Evolutionary conservation across 179 eudicot genomes (phyloP).

Genomic region (Nepenthes alata): DNA sequence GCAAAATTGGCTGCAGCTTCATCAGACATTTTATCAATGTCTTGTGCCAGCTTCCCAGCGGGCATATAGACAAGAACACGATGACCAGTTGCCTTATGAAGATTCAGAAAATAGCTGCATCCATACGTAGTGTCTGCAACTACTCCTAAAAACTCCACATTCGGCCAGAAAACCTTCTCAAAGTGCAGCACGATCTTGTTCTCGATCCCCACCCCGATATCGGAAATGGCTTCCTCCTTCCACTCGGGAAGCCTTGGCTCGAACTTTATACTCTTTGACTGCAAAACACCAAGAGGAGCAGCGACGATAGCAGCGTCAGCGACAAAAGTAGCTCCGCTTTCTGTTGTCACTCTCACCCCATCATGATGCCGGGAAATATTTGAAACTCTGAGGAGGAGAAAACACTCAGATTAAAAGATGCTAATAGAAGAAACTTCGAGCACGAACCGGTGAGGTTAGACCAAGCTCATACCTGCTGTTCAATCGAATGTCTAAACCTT

Average conservation of each 20-base stretch:
- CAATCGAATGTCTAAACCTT: conserved; percentile 89
- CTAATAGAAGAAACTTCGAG: too few relatives aligned
- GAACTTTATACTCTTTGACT: conserved; percentile 53
- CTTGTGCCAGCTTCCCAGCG: conserved; percentile 84
- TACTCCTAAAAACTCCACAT: conserved; percentile 92
- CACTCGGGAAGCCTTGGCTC: conserved; percentile 92
- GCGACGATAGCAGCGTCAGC: conserved; percentile 91
- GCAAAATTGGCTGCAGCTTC: conserved; percentile 92
- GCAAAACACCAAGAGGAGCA: conserved; percentile 82
- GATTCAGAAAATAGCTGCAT: conserved; percentile 92
- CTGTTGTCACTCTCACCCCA: conserved; percentile 78
- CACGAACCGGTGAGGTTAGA: too few relatives aligned
- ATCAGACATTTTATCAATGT: conserved; percentile 85
- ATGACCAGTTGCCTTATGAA: conserved; percentile 92
- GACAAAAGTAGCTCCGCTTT: conserved; percentile 55
- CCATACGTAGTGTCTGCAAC: conserved; percentile 81
- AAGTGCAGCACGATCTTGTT: conserved; percentile 83
- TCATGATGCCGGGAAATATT: conserved; percentile 46
- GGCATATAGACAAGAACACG: conserved; percentile 95
- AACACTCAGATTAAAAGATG: neutral
- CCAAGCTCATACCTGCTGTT: conserved; percentile 45
- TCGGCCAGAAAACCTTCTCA: conserved; percentile 89
- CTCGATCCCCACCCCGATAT: conserved; percentile 84
- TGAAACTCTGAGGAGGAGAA: conserved; percentile 41
- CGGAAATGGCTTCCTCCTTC: conserved; percentile 77